Conservation (phyloP, 2,329 filamentous ascomycete genomes). For the Celoporthe dispersa region DNA sequence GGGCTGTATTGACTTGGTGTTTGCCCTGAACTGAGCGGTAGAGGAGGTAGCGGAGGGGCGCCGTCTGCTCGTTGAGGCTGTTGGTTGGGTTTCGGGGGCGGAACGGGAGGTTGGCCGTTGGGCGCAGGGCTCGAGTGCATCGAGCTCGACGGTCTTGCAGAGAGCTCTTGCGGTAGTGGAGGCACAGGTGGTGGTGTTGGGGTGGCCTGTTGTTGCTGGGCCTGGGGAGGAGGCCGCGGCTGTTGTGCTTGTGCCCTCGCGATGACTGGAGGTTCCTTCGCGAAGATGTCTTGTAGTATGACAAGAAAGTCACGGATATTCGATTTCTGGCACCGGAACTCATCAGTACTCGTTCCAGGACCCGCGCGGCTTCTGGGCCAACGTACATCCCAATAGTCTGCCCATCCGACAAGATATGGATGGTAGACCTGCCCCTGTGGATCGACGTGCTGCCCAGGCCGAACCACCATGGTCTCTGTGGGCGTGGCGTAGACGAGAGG, state of each 20-base stretch:
- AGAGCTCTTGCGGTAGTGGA: conserved; percentile 69
- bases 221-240: conserved; percentile 42
- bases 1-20: conserved; percentile 32
- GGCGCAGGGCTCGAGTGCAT: conserved; percentile 40
- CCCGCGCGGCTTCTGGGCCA: not conserved
- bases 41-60: conserved; percentile 39
- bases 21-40: conserved; percentile 39
- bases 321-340: conserved; percentile 67
- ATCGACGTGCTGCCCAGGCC: conserved; percentile 93
- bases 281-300: conserved; percentile 84
- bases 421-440: conserved; percentile 94
- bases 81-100: conserved; percentile 58
- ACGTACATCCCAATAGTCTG: conserved; percentile 86
- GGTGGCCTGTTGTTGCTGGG: conserved; percentile 39
- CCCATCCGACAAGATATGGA: conserved; percentile 91
- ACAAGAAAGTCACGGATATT: conserved; percentile 81
- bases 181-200: conserved; percentile 69
- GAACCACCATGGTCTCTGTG: conserved; percentile 83
- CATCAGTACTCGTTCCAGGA: conserved; percentile 29
- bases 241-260: conserved; percentile 64
- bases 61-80: conserved; percentile 39
- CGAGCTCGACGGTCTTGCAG: conserved; percentile 45
- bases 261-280: conserved; percentile 91
- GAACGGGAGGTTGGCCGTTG: conserved; percentile 49
- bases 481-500: conserved; percentile 90